Evolutionary conservation across 495 filamentous ascomycete genomes (phyloP), one percentile per base, ranked within the genome.

Genomic region (Penicillium goetzii): DNA sequence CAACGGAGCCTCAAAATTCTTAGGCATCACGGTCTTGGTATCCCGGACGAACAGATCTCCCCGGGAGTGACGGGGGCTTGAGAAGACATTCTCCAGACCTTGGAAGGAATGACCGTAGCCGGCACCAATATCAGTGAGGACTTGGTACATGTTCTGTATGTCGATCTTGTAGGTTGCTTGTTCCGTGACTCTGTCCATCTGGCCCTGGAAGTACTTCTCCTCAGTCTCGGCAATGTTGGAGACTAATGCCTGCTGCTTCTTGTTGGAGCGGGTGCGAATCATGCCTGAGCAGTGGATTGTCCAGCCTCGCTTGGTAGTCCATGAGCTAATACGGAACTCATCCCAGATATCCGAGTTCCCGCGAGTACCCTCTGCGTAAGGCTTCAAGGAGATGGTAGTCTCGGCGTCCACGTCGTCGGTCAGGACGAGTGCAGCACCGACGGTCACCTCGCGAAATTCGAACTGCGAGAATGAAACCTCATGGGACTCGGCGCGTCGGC

Each of bases 371-470:
- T 79, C 75, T 9, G 67, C 63, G 54, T 77, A 78, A 4, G 78
- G 76, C 3, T 74, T 75, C 23, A 84, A 66, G 0, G 73, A 69
- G 40, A 82, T 76, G 32, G 75, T 75, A 7, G 74, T 72, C 53
- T 84, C 81, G 0, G 77, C 61, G 23, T 80, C 76, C 0, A 67
- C 68, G 15, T 72, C 75, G 4, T 84, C 80, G 2, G 68, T 73
- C 1, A 84, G 66, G 0, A 82, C 68, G 23, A 83, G 72, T 0
- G 80, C 78, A 21, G 75, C 64, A 45, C 72, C 69, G 8, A 79
- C 77, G 49, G 74, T 72, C 4, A 83, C 68, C 25, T 83, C 76
- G 1, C 78, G 75, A 23, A 83, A 68, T 12, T 74, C 72, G 50
- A 68, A 63, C 10, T 69, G 64, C 0, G 66, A 56, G 59, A 69